Base-by-base conservation (phyloP, 164 flowering plant species). In the Sedum album region DNA sequence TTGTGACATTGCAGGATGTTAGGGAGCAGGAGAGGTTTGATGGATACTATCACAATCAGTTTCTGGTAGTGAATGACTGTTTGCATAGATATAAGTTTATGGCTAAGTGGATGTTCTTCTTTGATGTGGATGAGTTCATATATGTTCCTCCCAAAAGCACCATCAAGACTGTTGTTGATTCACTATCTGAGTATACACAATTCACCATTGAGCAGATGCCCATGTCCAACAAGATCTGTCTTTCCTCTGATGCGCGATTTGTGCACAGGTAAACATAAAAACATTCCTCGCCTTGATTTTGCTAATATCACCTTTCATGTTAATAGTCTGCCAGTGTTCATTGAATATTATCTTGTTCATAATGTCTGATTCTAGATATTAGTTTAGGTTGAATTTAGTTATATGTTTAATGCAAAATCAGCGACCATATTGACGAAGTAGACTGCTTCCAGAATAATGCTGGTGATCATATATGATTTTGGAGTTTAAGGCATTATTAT, bases 21-120 rank as follows among this genome's bases (percentile, higher is more conserved):
- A 81, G 79, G 48, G 96, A 83, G 30, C 93, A 93, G 69, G 98
- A 89, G 68, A 70, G 87, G 68, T 91, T 88, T 68, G 96, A 93
- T 70, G 98, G 96, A 49, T 93, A 91, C 68, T 93, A 93, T 70
- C 96, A 93, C 66, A 93, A 91, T 72, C 98, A 93, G 87, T 89
- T 93, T 74, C 71, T 91, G 69, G 82, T 91, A 41, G 90, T 91
- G 72, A 93, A 93, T 68, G 98, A 39, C 13, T 39, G 42, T 39
- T 39, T 39, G 42, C 42, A 39, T 39, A 39, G 42, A 39, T 39
- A 39, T 71, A 77, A 82, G 46, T 91, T 91, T 60, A 67, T 66
- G 79, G 74, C 97, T 0, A 85, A 83, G 74, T 94, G 98, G n/a
- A n/a, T n/a, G n/a, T n/a, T n/a, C n/a, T n/a, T n/a, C n/a, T n/a